A percentile compares a stretch with the other conserved stretches of the same genome.
Evolutionary conservation across 305 asterid genomes (phyloP).

Genomic region (Fraxinus sp.): DNA sequence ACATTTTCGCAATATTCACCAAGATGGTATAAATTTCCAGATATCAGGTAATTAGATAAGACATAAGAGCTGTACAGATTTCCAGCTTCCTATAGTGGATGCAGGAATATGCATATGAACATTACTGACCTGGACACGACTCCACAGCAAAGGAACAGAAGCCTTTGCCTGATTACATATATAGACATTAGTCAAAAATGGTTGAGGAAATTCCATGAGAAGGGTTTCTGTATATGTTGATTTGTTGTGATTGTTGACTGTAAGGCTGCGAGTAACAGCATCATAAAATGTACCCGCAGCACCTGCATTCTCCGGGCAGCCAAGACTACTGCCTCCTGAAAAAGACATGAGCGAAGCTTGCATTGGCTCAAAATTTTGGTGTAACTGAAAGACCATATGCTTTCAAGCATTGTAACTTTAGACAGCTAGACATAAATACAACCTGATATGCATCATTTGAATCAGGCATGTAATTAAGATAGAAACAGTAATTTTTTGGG

Average conservation of each 20-base stretch:
- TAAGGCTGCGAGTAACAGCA: constrained; percentile 90
- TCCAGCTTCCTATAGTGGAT: neutral
- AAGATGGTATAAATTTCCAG: neutral
- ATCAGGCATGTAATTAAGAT: neutral
- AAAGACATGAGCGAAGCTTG: constrained; percentile 27
- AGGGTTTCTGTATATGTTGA: constrained; percentile 88
- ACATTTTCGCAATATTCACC: neutral
- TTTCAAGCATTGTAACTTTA: neutral
- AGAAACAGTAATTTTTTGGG: neutral
- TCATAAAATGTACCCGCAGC: constrained; percentile 99
- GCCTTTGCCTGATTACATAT: constrained; percentile 82
- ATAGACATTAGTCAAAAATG: constrained; percentile 83
- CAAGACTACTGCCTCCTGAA: constrained; percentile 93
- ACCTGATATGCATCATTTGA: constrained; percentile 8
- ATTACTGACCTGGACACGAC: constrained; percentile 92
- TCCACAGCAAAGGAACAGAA: constrained; percentile 97
- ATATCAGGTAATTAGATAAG: neutral
- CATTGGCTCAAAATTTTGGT: constrained; percentile 23
- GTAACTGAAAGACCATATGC: constrained; percentile 4
- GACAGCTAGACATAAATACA: constrained; percentile 12
- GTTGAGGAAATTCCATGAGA: constrained; percentile 91
- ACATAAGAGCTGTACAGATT: neutral
- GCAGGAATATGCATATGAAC: neutral
- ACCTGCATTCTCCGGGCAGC: constrained; percentile 94
- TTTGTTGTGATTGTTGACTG: constrained; percentile 78